phyloP scores from a whole-genome alignment of 345 rosid species.

The Syzygium aqueum region DNA sequence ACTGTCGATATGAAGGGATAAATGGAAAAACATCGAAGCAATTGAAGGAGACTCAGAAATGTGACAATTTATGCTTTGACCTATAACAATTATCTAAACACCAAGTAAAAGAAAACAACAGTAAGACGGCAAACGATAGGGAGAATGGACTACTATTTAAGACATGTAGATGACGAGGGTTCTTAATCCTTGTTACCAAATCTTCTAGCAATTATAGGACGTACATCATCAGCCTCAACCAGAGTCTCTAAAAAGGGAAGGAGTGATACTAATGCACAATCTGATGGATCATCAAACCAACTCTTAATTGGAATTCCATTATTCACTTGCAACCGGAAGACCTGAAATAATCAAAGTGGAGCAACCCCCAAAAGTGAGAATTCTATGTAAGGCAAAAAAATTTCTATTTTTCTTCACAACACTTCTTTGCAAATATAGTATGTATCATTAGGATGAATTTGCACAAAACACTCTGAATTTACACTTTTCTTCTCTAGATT shows the following conservation, averaged over 20 bases:
- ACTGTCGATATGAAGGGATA: neutral
- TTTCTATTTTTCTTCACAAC: neutral
- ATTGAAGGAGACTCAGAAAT: neutral
- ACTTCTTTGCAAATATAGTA: neutral
- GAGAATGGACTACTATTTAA: neutral
- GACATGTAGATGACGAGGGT: conserved; percentile 1
- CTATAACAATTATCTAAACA: neutral
- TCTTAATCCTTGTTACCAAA: conserved; percentile 68
- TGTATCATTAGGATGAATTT: neutral
- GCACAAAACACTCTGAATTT: neutral
- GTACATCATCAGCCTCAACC: conserved; percentile 87
- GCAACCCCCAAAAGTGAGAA: neutral
- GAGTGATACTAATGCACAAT: conserved; percentile 67
- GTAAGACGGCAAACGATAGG: neutral
- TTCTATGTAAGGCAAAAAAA: neutral
- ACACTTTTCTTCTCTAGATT: neutral
- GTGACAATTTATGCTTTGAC: neutral
- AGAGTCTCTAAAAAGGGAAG: conserved; percentile 91
- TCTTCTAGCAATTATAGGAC: conserved; percentile 86
- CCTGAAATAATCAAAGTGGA: neutral
- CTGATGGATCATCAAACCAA: conserved; percentile 93
- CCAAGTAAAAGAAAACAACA: neutral
- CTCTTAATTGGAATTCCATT: conserved; percentile 98
- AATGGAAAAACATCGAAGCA: neutral
- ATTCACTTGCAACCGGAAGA: conserved; percentile 77